These are phyloP conservation scores for Lepraria neglecta DNA, from an alignment of 495 filamentous ascomycete genomes.

Conservation along the genomic window DNA sequence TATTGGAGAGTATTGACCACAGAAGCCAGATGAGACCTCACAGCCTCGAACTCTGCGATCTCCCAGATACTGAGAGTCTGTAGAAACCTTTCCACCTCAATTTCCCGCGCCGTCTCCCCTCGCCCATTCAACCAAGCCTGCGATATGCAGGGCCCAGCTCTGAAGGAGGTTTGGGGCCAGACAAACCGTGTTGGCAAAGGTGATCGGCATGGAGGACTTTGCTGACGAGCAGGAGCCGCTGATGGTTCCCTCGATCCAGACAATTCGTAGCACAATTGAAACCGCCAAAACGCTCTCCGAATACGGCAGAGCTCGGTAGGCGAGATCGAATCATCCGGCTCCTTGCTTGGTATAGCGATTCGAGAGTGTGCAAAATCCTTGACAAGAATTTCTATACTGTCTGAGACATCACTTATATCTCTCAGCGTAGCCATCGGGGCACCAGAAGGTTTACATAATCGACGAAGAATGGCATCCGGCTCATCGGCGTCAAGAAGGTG, in stretches of 20 bases:
- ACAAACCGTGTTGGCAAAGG: not conserved
- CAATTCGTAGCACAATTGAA: too few species aligned
- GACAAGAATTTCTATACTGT: constrained; percentile 1
- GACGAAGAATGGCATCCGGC: not conserved
- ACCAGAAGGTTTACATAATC: too few species aligned
- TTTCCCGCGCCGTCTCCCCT: not conserved
- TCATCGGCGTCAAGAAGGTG: too few species aligned
- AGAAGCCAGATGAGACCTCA: not conserved
- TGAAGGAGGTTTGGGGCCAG: not conserved
- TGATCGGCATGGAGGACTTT: too few species aligned
- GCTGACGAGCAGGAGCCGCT: too few species aligned
- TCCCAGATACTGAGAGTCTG: not conserved
- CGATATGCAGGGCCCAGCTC: not conserved
- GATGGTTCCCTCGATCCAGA: too few species aligned
- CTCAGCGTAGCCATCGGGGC: not conserved
- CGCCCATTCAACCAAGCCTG: not conserved
- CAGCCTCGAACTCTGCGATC: not conserved
- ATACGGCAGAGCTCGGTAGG: constrained; percentile 7
- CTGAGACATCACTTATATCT: not conserved
- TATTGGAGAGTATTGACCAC: not conserved
- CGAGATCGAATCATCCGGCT: not conserved
- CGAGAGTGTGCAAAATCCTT: not conserved
- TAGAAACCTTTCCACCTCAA: not conserved
- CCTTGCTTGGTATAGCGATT: not conserved
- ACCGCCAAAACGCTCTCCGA: not conserved